Evolutionary conservation across 2,329 filamentous ascomycete species (phyloP), one percentile per base, ranked within the genome.

Genomic region (Phoma herbarum): DNA sequence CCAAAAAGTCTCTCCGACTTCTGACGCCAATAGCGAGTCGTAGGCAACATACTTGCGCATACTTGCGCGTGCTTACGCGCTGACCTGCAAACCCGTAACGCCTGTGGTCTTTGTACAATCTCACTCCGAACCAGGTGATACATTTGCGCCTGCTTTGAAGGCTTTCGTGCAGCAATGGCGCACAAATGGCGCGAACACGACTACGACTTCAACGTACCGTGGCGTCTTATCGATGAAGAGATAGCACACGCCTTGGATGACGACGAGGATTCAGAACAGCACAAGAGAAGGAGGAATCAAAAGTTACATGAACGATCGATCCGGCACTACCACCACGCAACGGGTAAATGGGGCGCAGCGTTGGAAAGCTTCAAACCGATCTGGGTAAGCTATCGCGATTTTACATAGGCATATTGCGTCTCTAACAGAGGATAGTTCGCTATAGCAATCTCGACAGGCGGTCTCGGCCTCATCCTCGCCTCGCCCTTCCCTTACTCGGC

Each of bases 291-390:
- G 28, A 52, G 55, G n/a, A 25, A 47, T 22, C 25, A 43, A 28
- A 44, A 16, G 14, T 3, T 52, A 28, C 18, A 29, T 10, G 52
- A 57, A 12, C 42, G 23, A 16, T 57, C 54, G 7, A 57, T 57
- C 16, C 48, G 54, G 6, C 48, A 57, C 12, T 57, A 57, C n/a
- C 48, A 43, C 11, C 54, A 57, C 44, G 54, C 54, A 11, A 57
- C 41, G 8, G 48, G 47, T 9, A 52, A 47, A 57, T 57, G 54
- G 54, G 54, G 54, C 25, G 54, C 54, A 1, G 54, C 54, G 14
- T 28, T 57, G 11, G 54, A 57, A 23, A 47, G 28, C 46, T 57
- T 52, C 42, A 57, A 57, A 20, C 54, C 54, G 3, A 57, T 57
- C 11, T 57, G 54, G 54, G 47, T 57, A n/a, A 9, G 54, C 33